Percentiles rank a stretch among this genome's conserved stretches.
Evolutionary conservation across 768 basidiomycete species (phyloP).

Genomic region (Paxillus involutus): DNA sequence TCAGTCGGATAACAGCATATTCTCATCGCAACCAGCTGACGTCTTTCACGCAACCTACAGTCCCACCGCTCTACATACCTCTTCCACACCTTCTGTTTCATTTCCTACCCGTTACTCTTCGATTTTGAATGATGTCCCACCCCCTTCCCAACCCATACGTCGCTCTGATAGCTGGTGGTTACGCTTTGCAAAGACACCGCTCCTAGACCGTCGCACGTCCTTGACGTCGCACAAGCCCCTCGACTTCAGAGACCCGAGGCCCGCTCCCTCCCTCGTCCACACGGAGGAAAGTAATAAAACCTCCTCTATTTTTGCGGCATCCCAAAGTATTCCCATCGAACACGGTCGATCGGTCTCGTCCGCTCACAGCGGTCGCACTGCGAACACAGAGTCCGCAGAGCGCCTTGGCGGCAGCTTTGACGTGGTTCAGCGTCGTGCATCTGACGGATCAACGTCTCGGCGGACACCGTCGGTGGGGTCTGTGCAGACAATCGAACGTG

Average conservation of each 20-base stretch:
- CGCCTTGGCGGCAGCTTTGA: slow-evolving; percentile 65
- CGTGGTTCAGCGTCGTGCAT: slow-evolving; percentile 55
- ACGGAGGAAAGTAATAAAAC: slow-evolving; percentile 48
- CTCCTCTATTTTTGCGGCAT: slow-evolving; percentile 10
- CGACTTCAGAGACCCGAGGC: slow-evolving; percentile 80
- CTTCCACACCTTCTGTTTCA: slow-evolving; percentile 28
- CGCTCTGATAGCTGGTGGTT: slow-evolving; percentile 80
- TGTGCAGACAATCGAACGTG: slow-evolving; percentile 21
- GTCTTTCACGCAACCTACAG: slow-evolving; percentile 21
- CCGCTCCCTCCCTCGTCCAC: slow-evolving; percentile 61
- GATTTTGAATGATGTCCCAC: slow-evolving; percentile 41
- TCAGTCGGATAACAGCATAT: slow-evolving; percentile 24
- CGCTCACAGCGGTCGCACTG: slow-evolving; percentile 58
- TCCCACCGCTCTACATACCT: slow-evolving; percentile 20
- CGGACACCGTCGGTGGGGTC: slow-evolving; percentile 26
- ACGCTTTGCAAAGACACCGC: slow-evolving; percentile 64
- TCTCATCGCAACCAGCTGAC: slow-evolving; percentile 7
- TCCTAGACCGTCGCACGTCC: slow-evolving; percentile 58
- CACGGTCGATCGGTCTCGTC: slow-evolving; percentile 41
- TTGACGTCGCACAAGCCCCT: slow-evolving; percentile 35
- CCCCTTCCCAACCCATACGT: slow-evolving; percentile 49
- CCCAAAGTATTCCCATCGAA: slow-evolving; percentile 12
- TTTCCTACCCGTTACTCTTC: slow-evolving; percentile 38
- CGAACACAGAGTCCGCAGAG: slow-evolving; percentile 70
- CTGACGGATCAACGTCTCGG: slow-evolving; percentile 26